These are phyloP conservation scores for Aciculosporium take DNA, from an alignment of 2,329 filamentous ascomycete genomes.

Conservation along the genomic window DNA sequence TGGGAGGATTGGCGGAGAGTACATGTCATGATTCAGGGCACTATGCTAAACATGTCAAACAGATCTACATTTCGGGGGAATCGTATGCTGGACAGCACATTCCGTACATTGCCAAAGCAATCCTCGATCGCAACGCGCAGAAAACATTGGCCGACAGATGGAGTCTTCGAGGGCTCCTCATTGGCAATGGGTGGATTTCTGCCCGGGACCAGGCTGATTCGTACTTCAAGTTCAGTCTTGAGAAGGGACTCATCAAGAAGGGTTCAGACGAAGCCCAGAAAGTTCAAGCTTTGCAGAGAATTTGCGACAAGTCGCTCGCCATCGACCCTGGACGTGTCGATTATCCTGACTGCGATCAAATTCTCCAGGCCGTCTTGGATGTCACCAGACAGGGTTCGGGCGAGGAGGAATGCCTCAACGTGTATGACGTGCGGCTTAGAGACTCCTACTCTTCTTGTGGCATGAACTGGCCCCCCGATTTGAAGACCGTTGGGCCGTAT, in stretches of 20 bases:
- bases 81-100: constrained; percentile 96
- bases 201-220: constrained; percentile 79
- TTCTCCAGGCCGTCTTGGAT: constrained; percentile 59
- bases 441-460: constrained; percentile 76
- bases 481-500: constrained; percentile 65
- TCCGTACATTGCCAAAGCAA: constrained; percentile 86
- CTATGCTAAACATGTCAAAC: constrained; percentile 2
- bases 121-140: constrained; percentile 74
- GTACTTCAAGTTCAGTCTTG: constrained; percentile 70
- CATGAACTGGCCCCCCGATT: constrained; percentile 95
- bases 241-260: constrained; percentile 56
- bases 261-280: constrained; percentile 48
- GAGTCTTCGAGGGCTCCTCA: constrained; percentile 74
- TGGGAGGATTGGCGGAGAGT: not conserved
- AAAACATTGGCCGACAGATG: constrained; percentile 31
- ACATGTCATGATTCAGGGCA: too few species aligned
- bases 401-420: constrained; percentile 62
- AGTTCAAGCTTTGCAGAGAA: constrained; percentile 53
- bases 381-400: constrained; percentile 43
- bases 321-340: constrained; percentile 41
- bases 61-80: constrained; percentile 92
- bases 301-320: constrained; percentile 51
- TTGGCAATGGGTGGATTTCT: constrained; percentile 96
- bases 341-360: constrained; percentile 55
- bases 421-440: constrained; percentile 86